Percentiles rank a stretch among this genome's conserved stretches.
These are phyloP conservation scores for Pseudonitzschia multiseries DNA, from an alignment of 108 stramenopile species.

Conservation along the genomic window DNA sequence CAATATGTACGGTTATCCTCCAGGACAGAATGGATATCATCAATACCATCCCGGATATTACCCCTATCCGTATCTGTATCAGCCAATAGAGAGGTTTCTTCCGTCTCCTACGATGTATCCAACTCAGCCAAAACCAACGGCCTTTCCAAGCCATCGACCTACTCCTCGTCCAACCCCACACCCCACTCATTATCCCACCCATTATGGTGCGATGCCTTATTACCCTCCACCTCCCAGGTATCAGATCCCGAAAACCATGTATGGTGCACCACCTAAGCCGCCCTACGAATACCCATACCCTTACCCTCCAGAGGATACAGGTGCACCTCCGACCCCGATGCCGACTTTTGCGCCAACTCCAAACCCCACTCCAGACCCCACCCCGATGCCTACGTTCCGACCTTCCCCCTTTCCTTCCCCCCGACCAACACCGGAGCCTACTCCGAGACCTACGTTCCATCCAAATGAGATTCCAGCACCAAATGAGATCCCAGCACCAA, in stretches of 20 bases:
- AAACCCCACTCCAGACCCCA: conserved; percentile 5
- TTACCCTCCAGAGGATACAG: neutral
- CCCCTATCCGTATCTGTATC: neutral
- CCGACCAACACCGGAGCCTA: neutral
- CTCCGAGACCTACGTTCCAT: neutral
- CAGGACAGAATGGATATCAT: neutral
- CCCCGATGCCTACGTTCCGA: neutral
- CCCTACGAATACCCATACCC: neutral
- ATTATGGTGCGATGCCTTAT: neutral
- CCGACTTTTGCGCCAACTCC: neutral
- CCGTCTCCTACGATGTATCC: conserved; percentile 10
- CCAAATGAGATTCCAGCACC: too few relatives aligned
- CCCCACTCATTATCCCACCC: neutral
- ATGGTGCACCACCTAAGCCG: neutral
- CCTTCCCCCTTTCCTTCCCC: neutral
- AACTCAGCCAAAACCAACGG: neutral
- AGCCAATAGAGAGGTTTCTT: neutral
- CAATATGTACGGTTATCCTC: too few relatives aligned
- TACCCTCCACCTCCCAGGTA: conserved; percentile 1
- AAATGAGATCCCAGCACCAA: too few relatives aligned
- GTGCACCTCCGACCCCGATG: neutral
- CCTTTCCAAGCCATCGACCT: neutral
- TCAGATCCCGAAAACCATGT: neutral
- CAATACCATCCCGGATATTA: neutral
- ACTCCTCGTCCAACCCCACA: neutral